Base-by-base conservation (phyloP, 305 asterid species). In the Andrographis paniculata region DNA sequence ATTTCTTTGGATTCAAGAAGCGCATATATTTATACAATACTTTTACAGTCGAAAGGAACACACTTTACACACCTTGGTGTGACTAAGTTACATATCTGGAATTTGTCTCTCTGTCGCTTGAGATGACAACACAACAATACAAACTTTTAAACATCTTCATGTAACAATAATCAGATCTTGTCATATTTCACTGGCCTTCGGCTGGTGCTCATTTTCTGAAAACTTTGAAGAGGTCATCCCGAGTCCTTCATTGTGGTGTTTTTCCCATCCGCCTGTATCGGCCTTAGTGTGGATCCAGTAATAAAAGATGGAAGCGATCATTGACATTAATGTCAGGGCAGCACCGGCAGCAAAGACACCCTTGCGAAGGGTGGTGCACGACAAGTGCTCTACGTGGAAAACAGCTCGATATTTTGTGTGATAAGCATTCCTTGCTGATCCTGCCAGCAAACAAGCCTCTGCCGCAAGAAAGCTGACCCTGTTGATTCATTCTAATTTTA, bases 331-430 rank as follows among this genome's bases (percentile, higher is more conserved):
- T 9, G 83, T 64, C 17, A 91, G 60, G 35, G 95, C 83, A 18
- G 95, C 96, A 8, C 87, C 96, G 3, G 95, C 95, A 17, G 94
- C 99, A 68, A 91, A 91, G 17, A 91, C 95, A n/a, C 99, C 99
- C 71, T 83, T 80, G 41, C 94, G 86, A 13, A 91, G 93, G 20
- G 82, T 87, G 63, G 93, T 81, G 54, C 99, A 91, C 0, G 96
- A 91, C 56, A 91, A 56, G 71, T 75, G 62, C 61, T 66, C 77
- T 13, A 57, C 81, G 14, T 51, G 73, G 50, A 82, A 87, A 45
- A 17, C 42, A 5, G 85, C 89, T 24, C 94, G 66, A 65, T 83
- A 91, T 57, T 79, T 91, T 17, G 96, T 91, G 75, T 83, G 99
- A 73, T 91, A 83, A 18, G 99, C 95, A 30, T 87, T 91, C 62